Percentiles rank a stretch among this genome's conserved stretches.
Evolutionary conservation across 2,329 filamentous ascomycete species (phyloP).

Genomic region (Ploettnerulaceae sp.): DNA sequence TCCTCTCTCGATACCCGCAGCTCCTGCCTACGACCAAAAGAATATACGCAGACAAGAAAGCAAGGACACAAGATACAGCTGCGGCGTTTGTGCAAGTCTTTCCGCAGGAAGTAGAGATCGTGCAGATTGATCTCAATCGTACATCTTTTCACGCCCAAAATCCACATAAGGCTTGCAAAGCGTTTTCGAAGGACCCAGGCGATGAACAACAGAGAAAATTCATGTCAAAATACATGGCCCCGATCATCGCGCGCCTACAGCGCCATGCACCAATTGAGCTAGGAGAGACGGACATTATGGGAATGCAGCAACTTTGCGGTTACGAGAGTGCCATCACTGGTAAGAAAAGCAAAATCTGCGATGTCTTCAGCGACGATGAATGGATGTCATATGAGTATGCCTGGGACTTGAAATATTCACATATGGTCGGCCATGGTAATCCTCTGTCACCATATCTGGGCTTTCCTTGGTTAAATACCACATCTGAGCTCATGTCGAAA

Average conservation of each 20-base stretch:
- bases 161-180: constrained; percentile 54
- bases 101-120: constrained; percentile 28
- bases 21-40: constrained; percentile 29
- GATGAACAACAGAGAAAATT: constrained; percentile 34
- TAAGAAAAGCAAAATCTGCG: constrained; percentile 55
- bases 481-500: constrained; percentile 43
- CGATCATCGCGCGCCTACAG: constrained; percentile 55
- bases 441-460: constrained; percentile 53
- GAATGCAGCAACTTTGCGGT: constrained; percentile 61
- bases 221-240: constrained; percentile 52
- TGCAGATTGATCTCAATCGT: constrained; percentile 46
- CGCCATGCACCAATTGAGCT: constrained; percentile 55
- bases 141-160: constrained; percentile 38
- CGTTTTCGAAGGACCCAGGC: constrained; percentile 38
- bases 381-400: constrained; percentile 65
- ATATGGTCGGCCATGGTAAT: constrained; percentile 62
- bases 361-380: constrained; percentile 54
- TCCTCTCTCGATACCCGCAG: constrained; percentile 28
- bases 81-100: constrained; percentile 28
- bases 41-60: constrained; percentile 32
- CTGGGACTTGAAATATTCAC: constrained; percentile 59
- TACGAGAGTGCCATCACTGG: constrained; percentile 62
- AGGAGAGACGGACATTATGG: constrained; percentile 56
- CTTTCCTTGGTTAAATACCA: constrained; percentile 62
- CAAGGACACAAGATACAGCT: constrained; percentile 31